Evolutionary conservation across 2,329 filamentous ascomycete species (phyloP).

Genomic region (Bretziella fagacearum): DNA sequence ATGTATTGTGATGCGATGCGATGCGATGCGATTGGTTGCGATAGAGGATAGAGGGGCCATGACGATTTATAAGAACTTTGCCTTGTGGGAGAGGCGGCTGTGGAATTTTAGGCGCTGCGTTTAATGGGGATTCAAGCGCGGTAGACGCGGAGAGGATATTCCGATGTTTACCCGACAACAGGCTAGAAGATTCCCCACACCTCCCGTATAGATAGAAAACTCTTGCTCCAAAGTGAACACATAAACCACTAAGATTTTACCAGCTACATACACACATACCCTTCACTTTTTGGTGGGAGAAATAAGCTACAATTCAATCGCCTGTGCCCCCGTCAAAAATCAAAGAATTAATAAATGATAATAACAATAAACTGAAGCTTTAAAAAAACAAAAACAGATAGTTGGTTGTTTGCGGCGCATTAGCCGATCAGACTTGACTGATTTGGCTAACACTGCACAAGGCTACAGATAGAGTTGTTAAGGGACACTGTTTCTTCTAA

Average conservation of each 20-base stretch:
- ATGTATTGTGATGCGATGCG: too few species aligned
- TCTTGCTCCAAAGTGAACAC: slow-evolving; percentile 1
- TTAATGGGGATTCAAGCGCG: too few species aligned
- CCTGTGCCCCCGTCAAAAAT: background rate
- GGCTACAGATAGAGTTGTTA: too few species aligned
- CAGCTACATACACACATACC: background rate
- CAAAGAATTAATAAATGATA: too few species aligned
- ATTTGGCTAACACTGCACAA: too few species aligned
- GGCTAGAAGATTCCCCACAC: background rate
- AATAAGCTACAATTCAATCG: background rate
- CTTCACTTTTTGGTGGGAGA: too few species aligned
- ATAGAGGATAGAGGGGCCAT: too few species aligned
- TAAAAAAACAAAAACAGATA: background rate
- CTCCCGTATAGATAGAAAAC: background rate
- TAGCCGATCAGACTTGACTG: background rate
- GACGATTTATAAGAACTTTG: too few species aligned
- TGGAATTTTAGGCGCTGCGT: too few species aligned
- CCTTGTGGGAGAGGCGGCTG: too few species aligned
- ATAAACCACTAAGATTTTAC: background rate
- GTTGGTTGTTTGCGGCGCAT: background rate
- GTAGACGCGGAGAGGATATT: too few species aligned
- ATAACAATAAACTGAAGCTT: background rate
- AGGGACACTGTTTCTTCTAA: slow-evolving; percentile 1
- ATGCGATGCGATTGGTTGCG: too few species aligned
- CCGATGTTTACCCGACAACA: background rate